Conservation (phyloP, 2,329 filamentous ascomycete genomes). For the Aspergillus arachidicola region DNA sequence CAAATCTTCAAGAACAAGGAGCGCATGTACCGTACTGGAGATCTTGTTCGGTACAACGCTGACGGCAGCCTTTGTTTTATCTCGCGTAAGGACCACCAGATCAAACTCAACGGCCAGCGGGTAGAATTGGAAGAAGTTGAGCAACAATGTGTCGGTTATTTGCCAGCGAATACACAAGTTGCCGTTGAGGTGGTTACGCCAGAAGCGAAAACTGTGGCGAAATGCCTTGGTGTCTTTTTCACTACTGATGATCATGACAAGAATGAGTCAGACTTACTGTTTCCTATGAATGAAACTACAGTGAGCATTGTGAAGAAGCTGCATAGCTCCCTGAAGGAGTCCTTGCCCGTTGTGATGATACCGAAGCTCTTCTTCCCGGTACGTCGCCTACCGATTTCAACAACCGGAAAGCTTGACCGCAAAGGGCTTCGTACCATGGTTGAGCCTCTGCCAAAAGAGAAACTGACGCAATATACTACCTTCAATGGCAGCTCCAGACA, state of each 20-base stretch:
- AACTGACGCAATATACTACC: conserved; percentile 33
- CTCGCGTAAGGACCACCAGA: conserved; percentile 35
- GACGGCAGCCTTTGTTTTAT: conserved; percentile 39
- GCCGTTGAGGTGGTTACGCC: conserved; percentile 47
- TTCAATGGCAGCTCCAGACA: conserved; percentile 22
- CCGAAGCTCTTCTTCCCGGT: conserved; percentile 48
- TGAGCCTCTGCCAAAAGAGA: conserved; percentile 36
- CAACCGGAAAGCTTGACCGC: conserved; percentile 49
- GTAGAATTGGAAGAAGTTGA: conserved; percentile 52
- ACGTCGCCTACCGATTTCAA: conserved; percentile 43
- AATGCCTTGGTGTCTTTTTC: conserved; percentile 39
- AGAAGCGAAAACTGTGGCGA: conserved; percentile 33
- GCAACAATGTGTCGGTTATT: conserved; percentile 42
- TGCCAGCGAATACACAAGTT: conserved; percentile 40
- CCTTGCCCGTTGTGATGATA: conserved; percentile 47
- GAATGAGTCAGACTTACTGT: conserved; percentile 16
- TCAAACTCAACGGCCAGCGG: conserved; percentile 49
- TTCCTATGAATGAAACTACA: conserved; percentile 29
- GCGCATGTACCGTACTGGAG: conserved; percentile 42
- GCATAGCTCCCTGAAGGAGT: conserved; percentile 27
- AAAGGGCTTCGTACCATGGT: conserved; percentile 40
- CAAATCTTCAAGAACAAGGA: conserved; percentile 28
- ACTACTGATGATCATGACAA: conserved; percentile 22
- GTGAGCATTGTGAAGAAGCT: conserved; percentile 28
- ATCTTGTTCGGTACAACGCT: conserved; percentile 39